These are phyloP conservation scores for Chrysanthemum makinoi DNA, from an alignment of 129 eudicot species.

Conservation along the genomic window DNA sequence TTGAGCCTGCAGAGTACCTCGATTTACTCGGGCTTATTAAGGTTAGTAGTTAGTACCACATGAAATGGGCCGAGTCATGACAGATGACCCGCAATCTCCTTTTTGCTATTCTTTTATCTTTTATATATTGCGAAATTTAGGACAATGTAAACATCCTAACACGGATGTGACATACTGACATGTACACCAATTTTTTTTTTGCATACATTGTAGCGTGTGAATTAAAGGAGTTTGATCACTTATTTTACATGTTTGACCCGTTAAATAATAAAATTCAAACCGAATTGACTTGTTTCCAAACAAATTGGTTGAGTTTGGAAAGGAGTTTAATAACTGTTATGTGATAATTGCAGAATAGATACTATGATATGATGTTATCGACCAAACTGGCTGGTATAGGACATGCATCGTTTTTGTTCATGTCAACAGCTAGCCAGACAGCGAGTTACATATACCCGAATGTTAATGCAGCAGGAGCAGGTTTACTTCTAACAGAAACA, in stretches of 20 bases:
- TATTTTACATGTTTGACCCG: background rate
- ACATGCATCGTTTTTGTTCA: conserved; percentile 88
- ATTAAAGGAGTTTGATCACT: no score
- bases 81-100: background rate
- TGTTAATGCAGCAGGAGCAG: conserved; percentile 94
- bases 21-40: conserved; percentile 76
- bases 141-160: no score
- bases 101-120: background rate
- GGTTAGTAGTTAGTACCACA: conserved; percentile 42
- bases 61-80: background rate
- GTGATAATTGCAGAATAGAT: conserved; percentile 58
- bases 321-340: background rate
- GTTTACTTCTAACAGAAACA: conserved; percentile 67
- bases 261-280: background rate
- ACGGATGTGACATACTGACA: no score
- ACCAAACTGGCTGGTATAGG: conserved; percentile 94
- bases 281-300: background rate
- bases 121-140: no score
- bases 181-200: no score
- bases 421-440: conserved; percentile 75
- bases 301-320: background rate
- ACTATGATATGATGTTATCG: conserved; percentile 78
- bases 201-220: no score
- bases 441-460: conserved; percentile 85
- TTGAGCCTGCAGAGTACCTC: conserved; percentile 73